Evolutionary conservation across 257 asterid species (phyloP).

Genomic region (Capsicum rhomboideum): DNA sequence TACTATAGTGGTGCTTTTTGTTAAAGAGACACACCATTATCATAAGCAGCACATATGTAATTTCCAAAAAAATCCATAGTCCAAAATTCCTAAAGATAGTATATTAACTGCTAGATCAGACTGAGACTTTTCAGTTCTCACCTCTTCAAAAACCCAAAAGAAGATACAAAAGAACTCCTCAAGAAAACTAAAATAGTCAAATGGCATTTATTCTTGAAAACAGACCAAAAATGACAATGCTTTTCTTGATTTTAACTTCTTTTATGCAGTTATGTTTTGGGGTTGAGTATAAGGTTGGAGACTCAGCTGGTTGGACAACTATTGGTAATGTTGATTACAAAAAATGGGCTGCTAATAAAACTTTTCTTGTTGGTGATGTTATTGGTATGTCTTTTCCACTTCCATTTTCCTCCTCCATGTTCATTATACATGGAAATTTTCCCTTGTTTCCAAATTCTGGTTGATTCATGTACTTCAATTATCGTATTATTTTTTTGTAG

Average conservation of each 20-base stretch:
- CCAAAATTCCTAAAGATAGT: not conserved
- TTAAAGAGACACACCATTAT: not conserved
- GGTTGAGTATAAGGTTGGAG: constrained; percentile 70
- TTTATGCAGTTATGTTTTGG: constrained; percentile 14
- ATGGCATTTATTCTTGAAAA: constrained; percentile 1
- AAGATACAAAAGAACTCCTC: not conserved
- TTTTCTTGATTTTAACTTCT: constrained; percentile 13
- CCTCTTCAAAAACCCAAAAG: not conserved
- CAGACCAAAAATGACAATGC: not conserved
- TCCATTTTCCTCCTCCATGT: not conserved
- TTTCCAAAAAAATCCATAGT: not conserved
- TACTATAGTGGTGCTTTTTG: too few relatives aligned
- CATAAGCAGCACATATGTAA: not conserved
- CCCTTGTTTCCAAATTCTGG: not conserved
- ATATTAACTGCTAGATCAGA: not conserved
- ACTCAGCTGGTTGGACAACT: constrained; percentile 83
- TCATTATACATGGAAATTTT: not conserved
- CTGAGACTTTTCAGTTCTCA: not conserved
- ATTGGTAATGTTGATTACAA: constrained; percentile 70
- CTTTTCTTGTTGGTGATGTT: constrained; percentile 52
- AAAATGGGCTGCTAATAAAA: constrained; percentile 52
- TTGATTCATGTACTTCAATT: not conserved
- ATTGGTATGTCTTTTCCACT: constrained; percentile 27
- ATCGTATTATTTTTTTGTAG: too few relatives aligned
- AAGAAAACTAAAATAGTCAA: not conserved